Evolutionary conservation across 2,329 filamentous ascomycete species (phyloP).

Genomic region (Curvularia spicifera): DNA sequence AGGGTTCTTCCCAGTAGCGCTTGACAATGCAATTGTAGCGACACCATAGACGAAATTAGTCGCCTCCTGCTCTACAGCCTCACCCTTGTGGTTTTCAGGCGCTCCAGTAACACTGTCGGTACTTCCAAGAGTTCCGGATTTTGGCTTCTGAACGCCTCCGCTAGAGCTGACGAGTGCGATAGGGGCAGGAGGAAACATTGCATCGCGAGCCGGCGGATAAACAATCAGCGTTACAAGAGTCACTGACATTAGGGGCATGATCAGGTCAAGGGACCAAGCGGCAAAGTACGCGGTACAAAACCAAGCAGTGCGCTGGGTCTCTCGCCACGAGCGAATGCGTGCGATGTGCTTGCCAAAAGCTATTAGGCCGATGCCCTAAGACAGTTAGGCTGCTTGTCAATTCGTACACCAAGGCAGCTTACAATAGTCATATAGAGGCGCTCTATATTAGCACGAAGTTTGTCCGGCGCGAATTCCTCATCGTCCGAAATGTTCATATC

Average conservation of each 20-base stretch:
- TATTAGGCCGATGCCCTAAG: constrained; percentile 66
- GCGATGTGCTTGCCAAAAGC: constrained; percentile 75
- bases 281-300: constrained; percentile 68
- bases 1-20: constrained; percentile 78
- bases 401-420: constrained; percentile 17
- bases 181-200: constrained; percentile 79
- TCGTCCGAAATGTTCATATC: constrained; percentile 83
- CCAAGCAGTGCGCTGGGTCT: constrained; percentile 68
- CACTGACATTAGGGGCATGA: constrained; percentile 66
- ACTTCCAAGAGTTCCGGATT: constrained; percentile 75
- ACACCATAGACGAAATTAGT: constrained; percentile 79
- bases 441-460: constrained; percentile 78
- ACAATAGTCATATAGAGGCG: constrained; percentile 79
- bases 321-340: constrained; percentile 79
- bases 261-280: constrained; percentile 76
- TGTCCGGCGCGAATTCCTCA: constrained; percentile 85
- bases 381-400: constrained; percentile 13
- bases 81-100: constrained; percentile 81
- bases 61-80: constrained; percentile 83
- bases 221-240: constrained; percentile 70
- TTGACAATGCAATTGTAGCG: constrained; percentile 73
- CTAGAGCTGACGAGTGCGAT: constrained; percentile 72
- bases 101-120: constrained; percentile 80
- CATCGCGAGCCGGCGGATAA: constrained; percentile 65
- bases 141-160: constrained; percentile 78